Percentiles rank a stretch among this genome's conserved stretches.
These are phyloP conservation scores for Radiomyces spectabilis DNA, from an alignment of 192 early-diverging fungal species.

Conservation along the genomic window DNA sequence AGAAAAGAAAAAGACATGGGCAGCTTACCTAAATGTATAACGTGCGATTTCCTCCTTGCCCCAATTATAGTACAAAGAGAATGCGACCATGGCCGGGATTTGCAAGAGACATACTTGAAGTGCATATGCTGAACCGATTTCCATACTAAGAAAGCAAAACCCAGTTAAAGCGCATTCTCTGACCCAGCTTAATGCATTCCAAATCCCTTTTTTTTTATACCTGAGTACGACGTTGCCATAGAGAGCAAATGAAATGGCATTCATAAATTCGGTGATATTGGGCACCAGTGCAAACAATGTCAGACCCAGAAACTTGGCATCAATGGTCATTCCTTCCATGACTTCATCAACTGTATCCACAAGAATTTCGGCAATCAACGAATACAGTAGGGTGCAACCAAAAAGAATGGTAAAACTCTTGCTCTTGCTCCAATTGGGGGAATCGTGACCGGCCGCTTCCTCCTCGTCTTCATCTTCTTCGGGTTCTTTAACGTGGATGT, in stretches of 20 bases:
- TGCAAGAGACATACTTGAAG: slow-evolving; percentile 93
- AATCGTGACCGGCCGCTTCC: slow-evolving; percentile 72
- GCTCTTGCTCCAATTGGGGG: slow-evolving; percentile 83
- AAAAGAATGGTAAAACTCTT: slow-evolving; percentile 77
- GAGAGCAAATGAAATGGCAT: slow-evolving; percentile 91
- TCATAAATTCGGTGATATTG: slow-evolving; percentile 92
- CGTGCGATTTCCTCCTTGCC: slow-evolving; percentile 16
- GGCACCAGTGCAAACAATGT: slow-evolving; percentile 94
- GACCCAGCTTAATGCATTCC: background rate
- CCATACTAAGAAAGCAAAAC: slow-evolving; percentile 48
- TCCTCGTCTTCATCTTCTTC: slow-evolving; percentile 55
- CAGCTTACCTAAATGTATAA: slow-evolving; percentile 27
- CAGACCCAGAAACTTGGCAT: slow-evolving; percentile 86
- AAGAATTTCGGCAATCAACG: slow-evolving; percentile 88
- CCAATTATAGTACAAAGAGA: slow-evolving; percentile 58
- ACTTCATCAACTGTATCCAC: slow-evolving; percentile 82
- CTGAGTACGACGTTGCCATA: slow-evolving; percentile 76
- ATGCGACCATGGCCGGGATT: slow-evolving; percentile 87
- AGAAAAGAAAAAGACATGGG: background rate
- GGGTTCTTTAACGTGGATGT: slow-evolving; percentile 39
- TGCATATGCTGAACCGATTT: slow-evolving; percentile 94
- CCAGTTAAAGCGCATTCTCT: slow-evolving; percentile 21
- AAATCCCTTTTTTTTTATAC: slow-evolving; percentile 1
- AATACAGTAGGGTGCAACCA: slow-evolving; percentile 75
- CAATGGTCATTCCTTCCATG: slow-evolving; percentile 54